Conservation (phyloP, 2,329 filamentous ascomycete species). For the Westerdykella ornata region DNA sequence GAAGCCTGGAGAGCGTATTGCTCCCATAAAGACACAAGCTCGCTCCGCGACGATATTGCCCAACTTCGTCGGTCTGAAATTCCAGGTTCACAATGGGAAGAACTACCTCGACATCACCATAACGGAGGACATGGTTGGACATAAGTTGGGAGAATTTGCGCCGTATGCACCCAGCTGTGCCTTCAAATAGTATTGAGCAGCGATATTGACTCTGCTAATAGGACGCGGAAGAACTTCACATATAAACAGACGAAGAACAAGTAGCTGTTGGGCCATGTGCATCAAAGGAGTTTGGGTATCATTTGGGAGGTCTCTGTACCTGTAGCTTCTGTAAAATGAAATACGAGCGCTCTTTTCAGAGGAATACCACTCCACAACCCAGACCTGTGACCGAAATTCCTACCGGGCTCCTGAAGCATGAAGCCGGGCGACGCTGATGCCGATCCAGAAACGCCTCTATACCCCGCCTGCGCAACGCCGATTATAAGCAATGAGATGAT, state of each 20-base stretch:
- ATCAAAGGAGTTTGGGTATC: slow-evolving; percentile 36
- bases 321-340: slow-evolving; percentile 24
- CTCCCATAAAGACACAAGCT: slow-evolving; percentile 78
- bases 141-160: slow-evolving; percentile 90
- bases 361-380: slow-evolving; percentile 6
- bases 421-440: slow-evolving; percentile 23
- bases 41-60: slow-evolving; percentile 84
- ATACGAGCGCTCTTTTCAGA: slow-evolving; percentile 14
- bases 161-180: slow-evolving; percentile 52
- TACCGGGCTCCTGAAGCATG: slow-evolving; percentile 7
- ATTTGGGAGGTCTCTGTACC: slow-evolving; percentile 27
- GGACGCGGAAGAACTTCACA: slow-evolving; percentile 60
- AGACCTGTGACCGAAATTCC: slow-evolving; percentile 7
- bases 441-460: neutral
- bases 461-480: neutral
- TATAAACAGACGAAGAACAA: slow-evolving; percentile 69
- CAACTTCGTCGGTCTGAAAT: slow-evolving; percentile 83
- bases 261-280: slow-evolving; percentile 34
- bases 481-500: neutral
- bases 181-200: neutral
- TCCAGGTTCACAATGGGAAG: slow-evolving; percentile 90
- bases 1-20: slow-evolving; percentile 56
- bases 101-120: slow-evolving; percentile 74
- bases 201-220: slow-evolving; percentile 29
- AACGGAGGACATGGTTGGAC: slow-evolving; percentile 93